Conservation (phyloP, 257 asterid genomes). For the Salvia rosmarinus region DNA sequence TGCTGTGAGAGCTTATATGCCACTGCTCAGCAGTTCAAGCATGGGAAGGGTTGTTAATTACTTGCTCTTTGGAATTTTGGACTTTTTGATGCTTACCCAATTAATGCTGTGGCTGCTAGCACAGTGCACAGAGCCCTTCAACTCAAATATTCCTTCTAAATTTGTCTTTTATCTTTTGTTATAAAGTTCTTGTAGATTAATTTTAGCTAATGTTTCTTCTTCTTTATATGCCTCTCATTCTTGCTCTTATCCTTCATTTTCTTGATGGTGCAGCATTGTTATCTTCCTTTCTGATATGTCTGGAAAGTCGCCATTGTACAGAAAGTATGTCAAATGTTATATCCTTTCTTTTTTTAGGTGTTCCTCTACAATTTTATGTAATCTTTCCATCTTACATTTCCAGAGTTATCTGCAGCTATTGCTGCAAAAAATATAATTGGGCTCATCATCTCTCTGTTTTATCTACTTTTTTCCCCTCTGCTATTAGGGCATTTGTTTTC, state of each 20-base stretch:
- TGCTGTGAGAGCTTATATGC: constrained; percentile 6
- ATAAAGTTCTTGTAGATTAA: constrained; percentile 14
- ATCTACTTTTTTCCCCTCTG: constrained; percentile 24
- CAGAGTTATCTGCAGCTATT: constrained; percentile 29
- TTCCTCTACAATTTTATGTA: constrained; percentile 21
- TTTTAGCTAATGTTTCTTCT: constrained; percentile 17
- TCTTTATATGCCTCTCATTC: constrained; percentile 20
- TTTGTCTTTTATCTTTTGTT: not conserved
- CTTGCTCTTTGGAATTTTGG: not conserved
- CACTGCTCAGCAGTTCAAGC: constrained; percentile 14
- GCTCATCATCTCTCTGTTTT: constrained; percentile 28
- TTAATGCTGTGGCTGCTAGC: constrained; percentile 19
- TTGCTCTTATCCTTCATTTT: constrained; percentile 34
- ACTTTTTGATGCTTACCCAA: not conserved
- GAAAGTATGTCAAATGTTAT: constrained; percentile 67
- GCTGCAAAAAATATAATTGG: constrained; percentile 26
- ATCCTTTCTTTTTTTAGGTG: constrained; percentile 23
- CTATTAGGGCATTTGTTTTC: constrained; percentile 87
- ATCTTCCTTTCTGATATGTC: constrained; percentile 94
- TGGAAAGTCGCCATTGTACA: constrained; percentile 88
- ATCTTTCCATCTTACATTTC: constrained; percentile 28
- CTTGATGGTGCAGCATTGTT: constrained; percentile 70
- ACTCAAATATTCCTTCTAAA: constrained; percentile 11
- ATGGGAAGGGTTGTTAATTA: not conserved
- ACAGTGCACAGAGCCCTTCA: not conserved